Base-by-base conservation (phyloP, 1,284 basidiomycete genomes). In the Chalciporus sp. region DNA sequence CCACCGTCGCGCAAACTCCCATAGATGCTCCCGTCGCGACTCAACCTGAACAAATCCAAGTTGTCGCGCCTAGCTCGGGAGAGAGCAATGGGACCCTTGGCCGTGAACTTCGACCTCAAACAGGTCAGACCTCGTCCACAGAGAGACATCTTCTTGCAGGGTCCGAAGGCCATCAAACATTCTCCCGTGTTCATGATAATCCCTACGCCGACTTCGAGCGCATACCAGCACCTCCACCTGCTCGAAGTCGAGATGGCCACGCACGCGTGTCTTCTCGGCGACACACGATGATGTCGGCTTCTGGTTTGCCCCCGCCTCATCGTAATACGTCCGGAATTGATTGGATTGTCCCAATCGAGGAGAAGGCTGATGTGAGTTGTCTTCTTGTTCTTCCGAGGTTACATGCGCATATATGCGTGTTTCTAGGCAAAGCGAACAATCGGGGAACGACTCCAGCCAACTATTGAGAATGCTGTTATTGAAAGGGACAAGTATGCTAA, bases 381-480 rank as follows among this genome's bases (percentile, higher is more conserved):
- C 10, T 43, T 20, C 14, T 26, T 28, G n/a, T 27, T 45, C 9
- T 37, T 10, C n/a, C 42, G n/a, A 7, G 17, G 7, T 20, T 37
- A 17, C n/a, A 28, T 4, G 1, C 19, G 0, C 41, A 17, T 27
- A 37, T 16, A n/a, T 17, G 17, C 20, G 39, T 20, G 27, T 31
- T 28, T 59, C 60, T 41, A 68, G 52, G 8, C 51, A 4, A 73
- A 67, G 23, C 66, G 56, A 43, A 79, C 74, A 0, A 56, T 79
- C 1, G 70, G 70, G 7, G 75, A 81, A 52, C 74, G 81, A 2
- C 61, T 83, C 9, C 46, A 69, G 9, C 76, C 79, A 4, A 82
- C 79, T 0, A 58, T 84, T 14, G 58, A 68, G 0, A 64, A 69
- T 14, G 82, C 82, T 1, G 60, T 57, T 7, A 12, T 4, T 0